Evolutionary conservation across 2,329 filamentous ascomycete species (phyloP), one percentile per base, ranked within the genome.

Genomic region (Paraphaeosphaeria sporulosa): DNA sequence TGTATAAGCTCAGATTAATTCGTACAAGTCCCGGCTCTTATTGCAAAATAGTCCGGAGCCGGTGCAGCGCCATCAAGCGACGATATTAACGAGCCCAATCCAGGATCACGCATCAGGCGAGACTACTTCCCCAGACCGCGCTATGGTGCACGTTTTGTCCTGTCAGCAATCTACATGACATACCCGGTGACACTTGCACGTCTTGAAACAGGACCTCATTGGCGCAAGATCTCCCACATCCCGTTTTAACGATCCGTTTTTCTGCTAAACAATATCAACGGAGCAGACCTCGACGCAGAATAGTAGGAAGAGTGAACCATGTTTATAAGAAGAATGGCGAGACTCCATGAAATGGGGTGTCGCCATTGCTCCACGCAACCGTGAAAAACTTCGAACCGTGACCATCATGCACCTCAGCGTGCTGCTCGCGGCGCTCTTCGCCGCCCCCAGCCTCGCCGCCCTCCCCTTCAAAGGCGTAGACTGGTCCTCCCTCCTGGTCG

Each of bases 401-500:
- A 32, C 9, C 19, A 70, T 19, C 40, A 77, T 77, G 74, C 71
- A 69, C 61, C 62, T 73, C 58, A 55, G 71, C 8, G 55, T 64
- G 12, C 54, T 74, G 55, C 48, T 74, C 53, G 52, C 63, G 21
- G 47, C 65, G 36, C 57, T 72, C 52, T 65, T 67, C 59, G 63
- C 67, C 56, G 53, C 64, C 64, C 55, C 65, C 3, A 72, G 72
- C 7, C 62, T 75, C 3, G 82, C 82, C 2, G 81, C 85, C 27
- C 80, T 92, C 3, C 84, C 83, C 1, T 89, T 89, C 76, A 87
- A 85, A 64, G 89, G 90, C 9, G 87, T 86, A 3, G 89, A 92
- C 76, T 91, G 89, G 84, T 91, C 89, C 1, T 92, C 90, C 0
- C 82, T 89, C 1, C 73, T 84, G 0, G 76, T 91, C 7, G 86